A percentile compares a stretch with the other conserved stretches of the same genome.
These are phyloP conservation scores for Phytophthora europaea DNA, from an alignment of 352 stramenopile species.

Conservation along the genomic window DNA sequence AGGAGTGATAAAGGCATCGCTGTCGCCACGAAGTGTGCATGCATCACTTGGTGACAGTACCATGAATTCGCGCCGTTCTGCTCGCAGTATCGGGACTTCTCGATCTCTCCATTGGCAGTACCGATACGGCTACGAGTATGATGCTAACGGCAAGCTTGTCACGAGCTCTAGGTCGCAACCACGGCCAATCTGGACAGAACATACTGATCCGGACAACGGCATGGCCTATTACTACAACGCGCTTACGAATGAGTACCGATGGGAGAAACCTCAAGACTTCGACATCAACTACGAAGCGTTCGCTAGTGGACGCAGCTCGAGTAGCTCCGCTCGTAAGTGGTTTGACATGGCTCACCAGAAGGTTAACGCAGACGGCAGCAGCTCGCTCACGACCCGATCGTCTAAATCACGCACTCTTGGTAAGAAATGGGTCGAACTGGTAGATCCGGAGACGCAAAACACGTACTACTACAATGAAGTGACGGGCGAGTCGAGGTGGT, in stretches of 20 bases:
- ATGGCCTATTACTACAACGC: slow-evolving; percentile 77
- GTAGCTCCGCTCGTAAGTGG: slow-evolving; percentile 68
- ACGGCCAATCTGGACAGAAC: slow-evolving; percentile 75
- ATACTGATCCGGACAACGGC: slow-evolving; percentile 57
- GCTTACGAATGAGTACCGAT: slow-evolving; percentile 82
- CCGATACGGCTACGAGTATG: slow-evolving; percentile 78
- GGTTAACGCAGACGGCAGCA: slow-evolving; percentile 28
- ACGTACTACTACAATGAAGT: slow-evolving; percentile 95
- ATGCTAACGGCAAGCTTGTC: slow-evolving; percentile 49
- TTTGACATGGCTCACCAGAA: slow-evolving; percentile 52
- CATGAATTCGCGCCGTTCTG: slow-evolving; percentile 35
- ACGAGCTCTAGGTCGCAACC: slow-evolving; percentile 28
- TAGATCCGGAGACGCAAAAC: slow-evolving; percentile 81
- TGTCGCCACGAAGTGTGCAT: slow-evolving; percentile 72
- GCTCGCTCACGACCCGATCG: slow-evolving; percentile 41
- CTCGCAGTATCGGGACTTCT: slow-evolving; percentile 33
- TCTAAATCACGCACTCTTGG: slow-evolving; percentile 56
- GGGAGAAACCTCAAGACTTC: slow-evolving; percentile 77
- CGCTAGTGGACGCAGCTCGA: slow-evolving; percentile 43
- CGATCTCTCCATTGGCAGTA: slow-evolving; percentile 81
- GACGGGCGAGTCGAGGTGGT: slow-evolving; percentile 90
- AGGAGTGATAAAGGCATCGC: slow-evolving; percentile 54
- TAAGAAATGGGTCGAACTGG: slow-evolving; percentile 87
- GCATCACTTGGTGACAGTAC: slow-evolving; percentile 30
- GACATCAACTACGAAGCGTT: slow-evolving; percentile 65